Percentiles rank a stretch among this genome's conserved stretches.
These are phyloP conservation scores for Nicotiana attenuata DNA, from an alignment of 257 asterid species.

Conservation along the genomic window DNA sequence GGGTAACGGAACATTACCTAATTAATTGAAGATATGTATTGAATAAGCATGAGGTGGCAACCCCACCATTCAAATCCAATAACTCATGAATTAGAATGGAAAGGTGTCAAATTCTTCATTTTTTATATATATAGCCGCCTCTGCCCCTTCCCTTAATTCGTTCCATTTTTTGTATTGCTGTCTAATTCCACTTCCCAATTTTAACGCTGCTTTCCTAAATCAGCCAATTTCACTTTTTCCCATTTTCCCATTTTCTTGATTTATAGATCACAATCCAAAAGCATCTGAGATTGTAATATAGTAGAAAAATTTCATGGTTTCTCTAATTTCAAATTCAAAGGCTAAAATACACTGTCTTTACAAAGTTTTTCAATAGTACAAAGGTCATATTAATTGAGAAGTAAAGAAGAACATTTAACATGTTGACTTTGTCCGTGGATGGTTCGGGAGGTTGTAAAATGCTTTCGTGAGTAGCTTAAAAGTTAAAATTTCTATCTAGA, in stretches of 20 bases:
- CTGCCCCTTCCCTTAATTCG: not conserved
- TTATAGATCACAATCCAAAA: not conserved
- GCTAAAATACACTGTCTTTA: not conserved
- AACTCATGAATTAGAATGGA: no score
- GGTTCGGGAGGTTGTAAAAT: no score
- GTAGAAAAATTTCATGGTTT: no score
- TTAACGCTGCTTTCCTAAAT: not conserved
- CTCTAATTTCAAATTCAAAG: not conserved
- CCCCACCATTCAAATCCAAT: no score
- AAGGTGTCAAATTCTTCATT: not conserved
- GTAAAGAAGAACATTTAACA: not conserved
- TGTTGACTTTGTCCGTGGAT: no score
- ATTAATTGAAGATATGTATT: no score
- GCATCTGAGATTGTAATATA: no score
- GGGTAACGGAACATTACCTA: no score
- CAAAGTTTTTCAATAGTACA: no score
- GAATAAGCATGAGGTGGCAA: no score
- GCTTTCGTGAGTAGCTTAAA: no score
- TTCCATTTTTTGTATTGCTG: not conserved
- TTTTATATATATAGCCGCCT: constrained; percentile 1
- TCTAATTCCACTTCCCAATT: not conserved
- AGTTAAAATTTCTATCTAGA: no score
- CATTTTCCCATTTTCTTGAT: not conserved
- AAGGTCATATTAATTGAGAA: not conserved
- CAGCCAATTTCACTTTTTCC: not conserved